These are phyloP conservation scores for Cubamyces sp. DNA, from an alignment of 768 basidiomycete genomes.

Conservation along the genomic window DNA sequence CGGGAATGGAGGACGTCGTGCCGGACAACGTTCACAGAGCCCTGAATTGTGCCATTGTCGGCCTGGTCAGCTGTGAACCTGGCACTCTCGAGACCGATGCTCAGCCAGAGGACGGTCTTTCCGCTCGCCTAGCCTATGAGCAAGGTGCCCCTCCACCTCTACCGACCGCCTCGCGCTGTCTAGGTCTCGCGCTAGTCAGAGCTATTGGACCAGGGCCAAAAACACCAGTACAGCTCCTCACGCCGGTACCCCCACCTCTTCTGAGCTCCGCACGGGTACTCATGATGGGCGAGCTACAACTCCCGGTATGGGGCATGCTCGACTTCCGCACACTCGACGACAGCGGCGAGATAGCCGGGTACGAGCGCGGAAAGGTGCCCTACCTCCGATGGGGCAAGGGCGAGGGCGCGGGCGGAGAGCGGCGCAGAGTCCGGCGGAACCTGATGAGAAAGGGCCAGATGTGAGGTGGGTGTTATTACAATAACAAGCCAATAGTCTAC, in stretches of 20 bases:
- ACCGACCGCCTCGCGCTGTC: slow-evolving; percentile 63
- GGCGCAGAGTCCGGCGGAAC: slow-evolving; percentile 77
- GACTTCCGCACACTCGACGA: slow-evolving; percentile 57
- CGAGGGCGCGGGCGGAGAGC: slow-evolving; percentile 73
- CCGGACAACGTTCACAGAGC: slow-evolving; percentile 68
- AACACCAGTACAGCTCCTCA: slow-evolving; percentile 71
- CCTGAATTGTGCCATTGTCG: slow-evolving; percentile 82
- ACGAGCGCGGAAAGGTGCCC: slow-evolving; percentile 62
- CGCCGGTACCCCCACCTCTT: slow-evolving; percentile 61
- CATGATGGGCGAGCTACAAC: slow-evolving; percentile 86
- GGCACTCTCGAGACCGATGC: slow-evolving; percentile 41
- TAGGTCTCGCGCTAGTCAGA: slow-evolving; percentile 81
- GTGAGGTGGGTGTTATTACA: slow-evolving; percentile 35
- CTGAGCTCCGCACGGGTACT: slow-evolving; percentile 53
- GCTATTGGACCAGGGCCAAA: slow-evolving; percentile 53
- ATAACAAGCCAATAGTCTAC: neutral
- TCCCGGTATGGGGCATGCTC: slow-evolving; percentile 87
- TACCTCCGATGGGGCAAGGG: slow-evolving; percentile 79
- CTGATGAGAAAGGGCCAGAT: slow-evolving; percentile 83
- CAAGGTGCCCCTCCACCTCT: slow-evolving; percentile 59
- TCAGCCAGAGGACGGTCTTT: neutral
- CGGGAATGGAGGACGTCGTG: slow-evolving; percentile 80
- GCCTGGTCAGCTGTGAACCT: slow-evolving; percentile 60
- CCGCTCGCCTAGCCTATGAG: slow-evolving; percentile 53
- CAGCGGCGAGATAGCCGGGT: slow-evolving; percentile 54